A percentile compares a stretch with the other conserved stretches of the same genome.
Conservation (phyloP, 176 grass and related monocot species). For the Areca catechu region DNA sequence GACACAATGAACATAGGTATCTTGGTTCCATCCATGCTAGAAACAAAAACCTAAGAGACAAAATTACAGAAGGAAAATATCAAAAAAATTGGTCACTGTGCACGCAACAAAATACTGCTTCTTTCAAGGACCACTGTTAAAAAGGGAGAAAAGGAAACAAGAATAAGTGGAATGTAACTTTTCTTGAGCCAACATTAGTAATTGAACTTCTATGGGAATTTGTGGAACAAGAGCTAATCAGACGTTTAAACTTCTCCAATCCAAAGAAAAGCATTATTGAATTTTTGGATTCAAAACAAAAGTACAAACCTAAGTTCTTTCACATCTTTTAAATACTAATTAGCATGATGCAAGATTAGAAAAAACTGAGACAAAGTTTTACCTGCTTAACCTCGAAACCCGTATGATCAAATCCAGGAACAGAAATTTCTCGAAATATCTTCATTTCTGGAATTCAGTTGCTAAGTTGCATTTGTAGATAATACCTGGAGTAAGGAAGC, state of each 20-base stretch:
- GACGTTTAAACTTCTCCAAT: too few relatives aligned
- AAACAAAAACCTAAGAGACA: slow-evolving; percentile 54
- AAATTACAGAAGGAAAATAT: slow-evolving; percentile 10
- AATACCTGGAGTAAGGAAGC: slow-evolving; percentile 88
- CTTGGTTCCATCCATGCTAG: slow-evolving; percentile 72
- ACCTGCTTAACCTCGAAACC: slow-evolving; percentile 84
- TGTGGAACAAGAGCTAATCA: too few relatives aligned
- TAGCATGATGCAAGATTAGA: neutral
- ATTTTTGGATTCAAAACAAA: too few relatives aligned
- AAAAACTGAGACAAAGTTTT: slow-evolving; percentile 4
- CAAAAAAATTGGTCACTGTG: neutral
- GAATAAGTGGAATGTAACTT: too few relatives aligned
- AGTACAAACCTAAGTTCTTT: too few relatives aligned
- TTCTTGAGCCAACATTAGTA: too few relatives aligned
- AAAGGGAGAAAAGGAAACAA: too few relatives aligned
- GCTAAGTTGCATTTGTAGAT: slow-evolving; percentile 67
- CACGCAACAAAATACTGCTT: too few relatives aligned
- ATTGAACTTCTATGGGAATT: too few relatives aligned
- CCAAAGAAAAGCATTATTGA: too few relatives aligned
- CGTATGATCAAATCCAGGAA: slow-evolving; percentile 69
- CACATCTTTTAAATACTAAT: too few relatives aligned
- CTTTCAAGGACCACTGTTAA: too few relatives aligned
- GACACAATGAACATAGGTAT: slow-evolving; percentile 94
- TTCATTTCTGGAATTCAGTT: slow-evolving; percentile 65
- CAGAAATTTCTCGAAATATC: slow-evolving; percentile 66